Evolutionary conservation across 2,329 filamentous ascomycete species (phyloP).

Genomic region (Paramyrothecium sp.): DNA sequence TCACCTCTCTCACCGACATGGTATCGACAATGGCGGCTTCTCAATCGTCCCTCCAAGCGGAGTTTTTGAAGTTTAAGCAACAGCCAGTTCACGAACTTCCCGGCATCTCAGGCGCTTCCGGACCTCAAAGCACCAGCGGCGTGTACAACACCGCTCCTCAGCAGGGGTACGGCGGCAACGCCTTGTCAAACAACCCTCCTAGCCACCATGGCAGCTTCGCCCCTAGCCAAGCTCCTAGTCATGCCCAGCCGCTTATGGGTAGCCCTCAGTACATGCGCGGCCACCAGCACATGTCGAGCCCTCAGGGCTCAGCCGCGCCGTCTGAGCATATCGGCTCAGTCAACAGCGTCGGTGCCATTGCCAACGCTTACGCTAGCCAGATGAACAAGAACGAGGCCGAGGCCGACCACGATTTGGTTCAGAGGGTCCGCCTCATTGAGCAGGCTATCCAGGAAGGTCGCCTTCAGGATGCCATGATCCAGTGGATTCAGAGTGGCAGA

Average conservation of each 20-base stretch:
- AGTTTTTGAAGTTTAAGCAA: conserved; percentile 57
- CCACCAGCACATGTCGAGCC: conserved; percentile 28
- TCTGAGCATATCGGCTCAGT: conserved; percentile 31
- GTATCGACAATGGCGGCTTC: conserved; percentile 67
- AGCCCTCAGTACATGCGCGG: conserved; percentile 36
- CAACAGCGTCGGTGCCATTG: conserved; percentile 30
- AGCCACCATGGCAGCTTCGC: conserved; percentile 32
- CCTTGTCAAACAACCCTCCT: conserved; percentile 12
- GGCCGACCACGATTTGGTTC: conserved; percentile 50
- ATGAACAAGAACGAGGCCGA: conserved; percentile 32
- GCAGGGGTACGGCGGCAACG: conserved; percentile 22
- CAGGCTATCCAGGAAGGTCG: conserved; percentile 59
- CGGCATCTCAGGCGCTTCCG: conserved; percentile 19
- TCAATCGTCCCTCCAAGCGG: conserved; percentile 67
- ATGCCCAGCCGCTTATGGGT: conserved; percentile 29
- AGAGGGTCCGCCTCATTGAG: conserved; percentile 58
- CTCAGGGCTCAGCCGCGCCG: conserved; percentile 27
- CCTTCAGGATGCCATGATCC: conserved; percentile 62
- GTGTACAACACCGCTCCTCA: conserved; percentile 20
- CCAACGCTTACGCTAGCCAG: conserved; percentile 32
- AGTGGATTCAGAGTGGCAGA: conserved; percentile 64
- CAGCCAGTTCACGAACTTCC: conserved; percentile 44
- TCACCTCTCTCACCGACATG: conserved; percentile 65
- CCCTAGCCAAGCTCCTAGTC: conserved; percentile 29
- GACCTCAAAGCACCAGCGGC: conserved; percentile 16